A percentile compares a stretch with the other conserved stretches of the same genome.
Conservation (phyloP, 1,284 basidiomycete genomes). For the Puccinia horiana region DNA sequence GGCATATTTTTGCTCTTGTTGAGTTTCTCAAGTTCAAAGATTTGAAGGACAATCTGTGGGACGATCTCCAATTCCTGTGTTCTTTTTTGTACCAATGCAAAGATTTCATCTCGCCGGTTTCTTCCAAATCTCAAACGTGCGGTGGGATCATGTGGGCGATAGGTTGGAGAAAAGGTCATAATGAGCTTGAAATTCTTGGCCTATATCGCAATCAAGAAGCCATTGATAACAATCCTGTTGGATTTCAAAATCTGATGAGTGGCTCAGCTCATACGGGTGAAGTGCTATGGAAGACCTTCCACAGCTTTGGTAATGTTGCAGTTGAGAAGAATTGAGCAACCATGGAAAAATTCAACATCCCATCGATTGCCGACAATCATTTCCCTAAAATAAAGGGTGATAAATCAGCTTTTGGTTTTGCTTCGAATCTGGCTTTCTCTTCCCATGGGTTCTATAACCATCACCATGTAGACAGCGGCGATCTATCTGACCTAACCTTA, state of each 20-base stretch:
- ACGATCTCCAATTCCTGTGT: neutral
- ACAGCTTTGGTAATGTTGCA: neutral
- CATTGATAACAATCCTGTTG: too few species aligned
- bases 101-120: too few species aligned
- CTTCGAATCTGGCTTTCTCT: too few species aligned
- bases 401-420: neutral
- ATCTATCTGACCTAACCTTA: too few species aligned
- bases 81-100: neutral
- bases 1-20: neutral
- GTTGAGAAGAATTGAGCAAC: neutral
- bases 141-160: too few species aligned
- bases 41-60: too few species aligned
- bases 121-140: too few species aligned
- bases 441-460: constrained; percentile 11
- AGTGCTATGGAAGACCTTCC: too few species aligned
- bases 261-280: neutral
- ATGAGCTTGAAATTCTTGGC: neutral
- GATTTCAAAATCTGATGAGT: neutral
- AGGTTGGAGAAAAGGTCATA: neutral
- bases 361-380: constrained; percentile 1
- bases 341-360: too few species aligned
- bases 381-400: neutral
- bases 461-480: too few species aligned
- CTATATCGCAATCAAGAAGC: neutral
- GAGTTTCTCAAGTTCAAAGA: too few species aligned